phyloP scores from a whole-genome alignment of 2,329 filamentous ascomycete species.

The Cercospora nicotianae region DNA sequence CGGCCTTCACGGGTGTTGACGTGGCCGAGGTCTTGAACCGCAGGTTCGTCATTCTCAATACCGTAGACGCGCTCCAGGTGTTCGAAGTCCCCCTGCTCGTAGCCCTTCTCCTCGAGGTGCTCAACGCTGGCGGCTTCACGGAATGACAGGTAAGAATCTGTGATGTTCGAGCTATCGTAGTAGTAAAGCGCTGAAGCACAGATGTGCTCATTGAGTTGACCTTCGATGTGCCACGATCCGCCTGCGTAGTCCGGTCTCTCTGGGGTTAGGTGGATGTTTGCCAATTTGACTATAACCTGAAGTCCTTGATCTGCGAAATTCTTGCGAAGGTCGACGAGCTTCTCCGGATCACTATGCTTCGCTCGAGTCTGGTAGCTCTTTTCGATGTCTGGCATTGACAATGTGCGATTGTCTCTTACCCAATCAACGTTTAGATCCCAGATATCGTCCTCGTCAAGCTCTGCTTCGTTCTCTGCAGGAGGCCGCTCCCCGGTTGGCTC shows the following conservation, averaged over 20 bases:
- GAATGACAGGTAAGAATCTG: constrained; percentile 54
- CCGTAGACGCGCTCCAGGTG: constrained; percentile 36
- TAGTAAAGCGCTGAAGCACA: constrained; percentile 64
- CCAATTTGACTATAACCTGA: constrained; percentile 65
- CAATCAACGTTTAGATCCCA: constrained; percentile 16
- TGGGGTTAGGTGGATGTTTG: constrained; percentile 60
- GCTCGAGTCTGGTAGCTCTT: constrained; percentile 5
- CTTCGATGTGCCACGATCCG: constrained; percentile 56
- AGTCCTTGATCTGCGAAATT: constrained; percentile 49
- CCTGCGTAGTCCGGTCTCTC: constrained; percentile 56
- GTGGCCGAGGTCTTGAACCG: constrained; percentile 50
- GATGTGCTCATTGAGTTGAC: constrained; percentile 61
- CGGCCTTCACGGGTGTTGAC: constrained; percentile 52
- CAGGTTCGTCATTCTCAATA: constrained; percentile 25
- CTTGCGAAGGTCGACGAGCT: constrained; percentile 23
- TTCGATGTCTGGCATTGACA: constrained; percentile 16
- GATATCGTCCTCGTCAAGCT: constrained; percentile 16
- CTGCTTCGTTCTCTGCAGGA: constrained; percentile 6
- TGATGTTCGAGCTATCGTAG: constrained; percentile 62
- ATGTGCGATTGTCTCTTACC: constrained; percentile 7
- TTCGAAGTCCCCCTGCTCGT: constrained; percentile 26
- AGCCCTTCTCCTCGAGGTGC: constrained; percentile 12
- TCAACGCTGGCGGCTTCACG: constrained; percentile 37
- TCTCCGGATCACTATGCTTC: neutral
- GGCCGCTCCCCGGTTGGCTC: constrained; percentile 12